Evolutionary conservation across 306 rosid genomes (phyloP).

Genomic region (Alnus glutinosa): DNA sequence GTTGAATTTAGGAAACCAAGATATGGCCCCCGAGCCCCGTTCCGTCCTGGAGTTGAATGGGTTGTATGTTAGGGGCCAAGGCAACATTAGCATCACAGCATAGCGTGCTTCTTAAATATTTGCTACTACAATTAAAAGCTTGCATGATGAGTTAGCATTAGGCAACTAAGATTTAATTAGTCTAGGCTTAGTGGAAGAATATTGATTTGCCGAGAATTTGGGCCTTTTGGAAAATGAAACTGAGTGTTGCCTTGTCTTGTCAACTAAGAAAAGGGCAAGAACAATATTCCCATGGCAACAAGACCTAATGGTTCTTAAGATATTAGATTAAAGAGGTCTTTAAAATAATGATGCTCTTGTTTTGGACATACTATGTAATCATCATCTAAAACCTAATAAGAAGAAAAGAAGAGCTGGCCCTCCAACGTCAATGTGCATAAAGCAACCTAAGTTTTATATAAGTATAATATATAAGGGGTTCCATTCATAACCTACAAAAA

Average conservation of each 20-base stretch:
- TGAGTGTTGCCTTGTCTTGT: constrained; percentile 20
- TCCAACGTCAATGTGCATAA: constrained; percentile 10
- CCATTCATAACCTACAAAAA: constrained; percentile 24
- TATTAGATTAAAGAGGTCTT: constrained; percentile 5
- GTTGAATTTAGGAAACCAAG: no score
- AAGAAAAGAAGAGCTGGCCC: constrained; percentile 20
- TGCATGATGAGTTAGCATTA: constrained; percentile 10
- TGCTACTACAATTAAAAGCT: constrained; percentile 25
- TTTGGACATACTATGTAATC: constrained; percentile 27
- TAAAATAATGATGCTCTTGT: constrained; percentile 20
- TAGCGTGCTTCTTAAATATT: constrained; percentile 20
- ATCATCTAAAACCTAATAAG: constrained; percentile 16
- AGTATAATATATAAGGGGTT: constrained; percentile 2
- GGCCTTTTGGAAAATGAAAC: constrained; percentile 34
- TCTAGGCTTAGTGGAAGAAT: constrained; percentile 43
- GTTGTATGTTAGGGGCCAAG: constrained; percentile 20
- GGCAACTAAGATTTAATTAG: constrained; percentile 18
- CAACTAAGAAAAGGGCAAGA: constrained; percentile 16
- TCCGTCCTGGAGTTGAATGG: no score
- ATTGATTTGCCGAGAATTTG: constrained; percentile 47
- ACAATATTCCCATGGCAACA: constrained; percentile 36
- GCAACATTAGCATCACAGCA: constrained; percentile 33
- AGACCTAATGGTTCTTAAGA: constrained; percentile 8
- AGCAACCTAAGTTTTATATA: constrained; percentile 13
- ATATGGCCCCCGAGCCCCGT: no score